Evolutionary conservation across 192 early-diverging fungal genomes (phyloP), one percentile per base, ranked within the genome.

Genomic region (Entomortierella lignicola): DNA sequence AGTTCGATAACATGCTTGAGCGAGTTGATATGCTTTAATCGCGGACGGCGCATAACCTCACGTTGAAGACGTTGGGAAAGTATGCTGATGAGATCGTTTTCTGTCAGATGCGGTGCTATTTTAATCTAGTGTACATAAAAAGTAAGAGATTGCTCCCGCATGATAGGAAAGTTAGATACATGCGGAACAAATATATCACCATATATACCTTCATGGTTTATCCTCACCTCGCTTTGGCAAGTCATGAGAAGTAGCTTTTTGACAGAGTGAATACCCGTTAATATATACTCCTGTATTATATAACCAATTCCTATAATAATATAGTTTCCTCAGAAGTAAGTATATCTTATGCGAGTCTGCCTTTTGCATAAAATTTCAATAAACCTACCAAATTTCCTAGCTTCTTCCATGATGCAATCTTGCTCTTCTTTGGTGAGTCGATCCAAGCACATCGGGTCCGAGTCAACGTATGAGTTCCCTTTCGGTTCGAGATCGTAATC

Each of bases 1-100:
- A 94, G 66, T 2, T 85, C 73, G 0, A 91, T 83, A 10, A 92
- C 92, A 34, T 94, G 86, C 7, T 91, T 82, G 8, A 93, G 54
- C 0, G 91, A 89, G 54, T 87, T 90, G 17, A 94, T 63, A 41
- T 83, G 34, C 1, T 66, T 63, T 4, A 93, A 68, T 63, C 85
- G 83, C 11, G 73, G 71, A 18, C 92, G 82, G 29, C 88, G 86
- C 43, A 85, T 83, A 29, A 89, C 74, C 44, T 89, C 85, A 3
- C 88, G 86, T 21, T 83, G 73, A 2, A 94, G 60, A 31, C 87
- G 85, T 21, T 82, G 81, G 32, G 81, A 77, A 8, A 95, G 71
- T 8, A 91, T 70, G 11, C 87, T 83, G 30, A 93, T 69, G 0
- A 92, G 80, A 61, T 93, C 87, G 1, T 84, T 61, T 41, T 92